Evolutionary conservation across 2,329 filamentous ascomycete genomes (phyloP).

Genomic region (Sphaerulina musiva): DNA sequence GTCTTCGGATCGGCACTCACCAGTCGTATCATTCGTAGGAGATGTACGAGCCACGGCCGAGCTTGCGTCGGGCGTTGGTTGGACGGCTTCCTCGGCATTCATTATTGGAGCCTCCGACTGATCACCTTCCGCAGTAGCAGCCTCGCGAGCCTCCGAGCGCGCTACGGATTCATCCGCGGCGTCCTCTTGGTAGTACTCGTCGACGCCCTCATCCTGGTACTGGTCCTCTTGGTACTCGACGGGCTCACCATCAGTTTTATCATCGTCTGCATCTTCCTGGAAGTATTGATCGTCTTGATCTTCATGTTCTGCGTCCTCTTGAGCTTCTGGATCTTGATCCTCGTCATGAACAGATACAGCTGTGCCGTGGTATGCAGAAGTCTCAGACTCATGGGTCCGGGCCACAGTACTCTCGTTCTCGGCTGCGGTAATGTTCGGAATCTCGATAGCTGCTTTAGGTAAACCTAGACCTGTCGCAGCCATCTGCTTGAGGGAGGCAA

Average conservation of each 20-base stretch:
- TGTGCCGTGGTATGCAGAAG: slow-evolving; percentile 1
- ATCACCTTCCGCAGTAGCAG: slow-evolving; percentile 1
- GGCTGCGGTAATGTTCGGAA: slow-evolving; percentile 7
- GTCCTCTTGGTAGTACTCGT: slow-evolving; percentile 7
- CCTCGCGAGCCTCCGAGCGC: slow-evolving; percentile 8
- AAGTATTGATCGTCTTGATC: slow-evolving; percentile 11
- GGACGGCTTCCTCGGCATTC: slow-evolving; percentile 4
- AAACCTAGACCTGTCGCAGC: slow-evolving; percentile 54
- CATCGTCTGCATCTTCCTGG: slow-evolving; percentile 5
- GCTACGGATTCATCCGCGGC: slow-evolving; percentile 4
- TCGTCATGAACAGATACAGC: slow-evolving; percentile 9
- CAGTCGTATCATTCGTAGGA: slow-evolving; percentile 20
- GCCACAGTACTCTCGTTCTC: not conserved
- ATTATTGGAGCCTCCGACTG: slow-evolving; percentile 6
- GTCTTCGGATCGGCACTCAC: slow-evolving; percentile 27
- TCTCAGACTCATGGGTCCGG: not conserved
- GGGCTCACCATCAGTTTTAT: slow-evolving; percentile 9
- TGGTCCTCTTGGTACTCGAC: slow-evolving; percentile 10
- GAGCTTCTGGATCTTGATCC: slow-evolving; percentile 6
- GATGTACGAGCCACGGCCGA: slow-evolving; percentile 24
- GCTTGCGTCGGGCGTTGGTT: slow-evolving; percentile 22
- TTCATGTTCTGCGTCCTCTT: slow-evolving; percentile 3
- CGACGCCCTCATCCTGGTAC: slow-evolving; percentile 10
- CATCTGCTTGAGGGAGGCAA: slow-evolving; percentile 48
- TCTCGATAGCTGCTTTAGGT: slow-evolving; percentile 31